Conservation (phyloP, 2,329 filamentous ascomycete species). For the Talaromyces sp. region DNA sequence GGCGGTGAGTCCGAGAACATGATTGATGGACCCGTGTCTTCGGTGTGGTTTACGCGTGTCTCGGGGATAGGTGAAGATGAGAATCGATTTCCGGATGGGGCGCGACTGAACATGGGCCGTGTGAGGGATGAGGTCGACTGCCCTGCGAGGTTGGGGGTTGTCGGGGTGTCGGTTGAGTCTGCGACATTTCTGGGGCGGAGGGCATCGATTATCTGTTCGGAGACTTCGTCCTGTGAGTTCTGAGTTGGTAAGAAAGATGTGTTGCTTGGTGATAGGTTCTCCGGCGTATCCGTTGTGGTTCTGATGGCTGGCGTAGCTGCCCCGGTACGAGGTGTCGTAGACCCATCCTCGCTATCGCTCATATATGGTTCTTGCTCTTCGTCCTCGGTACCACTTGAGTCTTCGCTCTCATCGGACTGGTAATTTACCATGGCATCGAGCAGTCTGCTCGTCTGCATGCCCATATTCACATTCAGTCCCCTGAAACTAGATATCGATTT, state of each 20-base stretch:
- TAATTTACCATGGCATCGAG: constrained; percentile 58
- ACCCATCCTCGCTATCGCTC: constrained; percentile 31
- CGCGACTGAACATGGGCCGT: constrained; percentile 29
- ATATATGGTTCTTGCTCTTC: constrained; percentile 42
- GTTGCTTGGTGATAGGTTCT: constrained; percentile 3
- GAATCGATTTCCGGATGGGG: constrained; percentile 49
- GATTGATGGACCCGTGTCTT: constrained; percentile 65
- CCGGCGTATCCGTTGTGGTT: neutral
- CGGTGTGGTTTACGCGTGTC: constrained; percentile 62
- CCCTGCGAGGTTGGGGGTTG: neutral
- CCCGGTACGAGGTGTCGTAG: constrained; percentile 12
- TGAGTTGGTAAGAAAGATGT: neutral
- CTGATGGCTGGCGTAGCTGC: constrained; percentile 5
- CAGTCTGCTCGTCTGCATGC: constrained; percentile 72
- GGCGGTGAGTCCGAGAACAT: constrained; percentile 62
- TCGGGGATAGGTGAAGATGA: constrained; percentile 70
- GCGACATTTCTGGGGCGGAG: neutral
- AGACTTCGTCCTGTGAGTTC: neutral
- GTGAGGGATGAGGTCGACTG: constrained; percentile 16
- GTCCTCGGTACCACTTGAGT: constrained; percentile 36
- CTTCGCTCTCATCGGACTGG: constrained; percentile 46
- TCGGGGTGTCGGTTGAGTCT: neutral
- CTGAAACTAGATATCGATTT: constrained; percentile 47
- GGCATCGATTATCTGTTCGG: neutral
- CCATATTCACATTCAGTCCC: constrained; percentile 61